Base-by-base conservation (phyloP, 2,329 filamentous ascomycete species). In the Volutella citrinella region DNA sequence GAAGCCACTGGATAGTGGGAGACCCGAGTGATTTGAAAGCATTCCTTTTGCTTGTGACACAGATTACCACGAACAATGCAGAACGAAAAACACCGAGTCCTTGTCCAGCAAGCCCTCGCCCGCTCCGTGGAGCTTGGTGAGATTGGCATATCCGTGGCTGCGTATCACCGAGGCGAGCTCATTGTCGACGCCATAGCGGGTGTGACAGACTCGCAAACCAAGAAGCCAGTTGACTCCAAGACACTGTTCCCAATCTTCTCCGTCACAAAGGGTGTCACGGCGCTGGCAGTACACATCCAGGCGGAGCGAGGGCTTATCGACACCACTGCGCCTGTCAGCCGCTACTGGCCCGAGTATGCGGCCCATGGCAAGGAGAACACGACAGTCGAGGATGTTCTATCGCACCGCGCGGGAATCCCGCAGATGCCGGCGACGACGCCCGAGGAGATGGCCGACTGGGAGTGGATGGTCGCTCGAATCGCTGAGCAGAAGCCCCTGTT, bases 291-390 rank as follows among this genome's bases (percentile, higher is more conserved):
- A 2, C 43, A 46, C 2, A 20, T 46, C 3, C 42, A 46, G 2
- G 22, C 34, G 1, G 43, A 46, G 9, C 32, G 42, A 7, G 43
- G 38, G 2, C 0, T 45, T 6, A 22, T 45, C 1, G 14, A 32
- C 4, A 12, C 35, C 2, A 12, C 31, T 1, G 16, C 36, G 3
- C 35, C 35, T 1, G 27, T 48, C 3, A 27, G 34, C 5, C 31
- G 40, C 5, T 48, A 45, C 20, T 48, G 41, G 45, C 45, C 45
- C 0, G 45, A 37, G 4, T 48, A 48, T 8, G 44, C 17, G 2
- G 28, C 27, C 6, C 39, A 48, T 4, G 38, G 38, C 7, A 48
- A 48, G 6, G 35, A 40, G 2, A 22, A 18, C 3, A 27, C 33
- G n/a, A 40, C 46, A 1, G 19, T 48, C 1, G 34, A 19, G 3